These are phyloP conservation scores for Sorghum bicolor DNA, from an alignment of 176 grass and related monocot species.

Conservation along the genomic window Sorghum_bicolor_NCBIv3 NC_012871.2:7818501-7819000, in stretches of 20 bases:
- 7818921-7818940: slow-evolving; percentile 6
- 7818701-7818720: neutral
- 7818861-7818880: neutral
- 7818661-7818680: slow-evolving; percentile 10
- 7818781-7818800: neutral
- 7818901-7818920: neutral
- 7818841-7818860: slow-evolving; percentile 1
- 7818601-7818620: slow-evolving; percentile 28
- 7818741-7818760: neutral
- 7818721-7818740: neutral
- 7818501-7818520: neutral
- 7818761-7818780: neutral
- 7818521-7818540: slow-evolving; percentile 16
- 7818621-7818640: slow-evolving; percentile 40
- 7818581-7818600: slow-evolving; percentile 40
- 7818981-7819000: neutral
- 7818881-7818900: slow-evolving; percentile 22
- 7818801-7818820: slow-evolving; percentile 36
- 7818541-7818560: neutral
- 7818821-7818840: slow-evolving; percentile 9
- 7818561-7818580: slow-evolving; percentile 20
- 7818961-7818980: neutral
- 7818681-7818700: neutral
- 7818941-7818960: slow-evolving; percentile 13
- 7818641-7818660: slow-evolving; percentile 10